Base-by-base conservation (phyloP, 176 grass and related monocot species). In the Tillandsia fasciculata region DNA sequence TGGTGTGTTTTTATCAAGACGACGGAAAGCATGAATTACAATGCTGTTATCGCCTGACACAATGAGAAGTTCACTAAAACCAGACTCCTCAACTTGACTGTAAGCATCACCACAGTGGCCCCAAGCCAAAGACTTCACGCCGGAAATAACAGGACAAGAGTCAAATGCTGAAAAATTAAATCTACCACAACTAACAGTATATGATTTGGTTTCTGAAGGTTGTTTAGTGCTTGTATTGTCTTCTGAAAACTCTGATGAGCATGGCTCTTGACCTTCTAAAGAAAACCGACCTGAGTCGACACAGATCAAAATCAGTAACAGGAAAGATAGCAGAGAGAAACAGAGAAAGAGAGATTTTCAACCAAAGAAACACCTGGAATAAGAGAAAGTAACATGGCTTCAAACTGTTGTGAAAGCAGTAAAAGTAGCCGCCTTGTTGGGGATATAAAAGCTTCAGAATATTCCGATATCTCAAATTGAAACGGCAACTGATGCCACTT, bases 41-140 rank as follows among this genome's bases (percentile, higher is more conserved):
- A 97, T 92, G 68, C 79, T 83, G 78, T 64, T 65, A 53, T 81
- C 71, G 61, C 76, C 68, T 69, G 77, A 90, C 78, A 92, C 69
- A 64, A 97, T 51, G 66, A 97, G 94, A 86, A 97, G 69, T 58
- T 97, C 86, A 56, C 70, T 87, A 85, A 90, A 97, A 82, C 26
- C 56, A 50, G 70, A 81, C 67, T 77, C 84, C 57, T 81, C 86
- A 67, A 78, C 65, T 77, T 82, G 64, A 74, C 52, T 68, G 70
- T 78, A 92, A 50, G 72, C 76, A 82, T 90, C 77, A 54, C 24
- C 69, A 73, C 80, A 90, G 63, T 73, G 72, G 26, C 86, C 94
- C 94, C 94, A 97, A 75, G 89, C 81, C 72, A 92, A 75, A 79
- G 94, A 97, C 65, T 90, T 81, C 48, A 92, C 89, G 77, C 82